Evolutionary conservation across 257 asterid species (phyloP).

Genomic region (Ilex aquifolium): DNA sequence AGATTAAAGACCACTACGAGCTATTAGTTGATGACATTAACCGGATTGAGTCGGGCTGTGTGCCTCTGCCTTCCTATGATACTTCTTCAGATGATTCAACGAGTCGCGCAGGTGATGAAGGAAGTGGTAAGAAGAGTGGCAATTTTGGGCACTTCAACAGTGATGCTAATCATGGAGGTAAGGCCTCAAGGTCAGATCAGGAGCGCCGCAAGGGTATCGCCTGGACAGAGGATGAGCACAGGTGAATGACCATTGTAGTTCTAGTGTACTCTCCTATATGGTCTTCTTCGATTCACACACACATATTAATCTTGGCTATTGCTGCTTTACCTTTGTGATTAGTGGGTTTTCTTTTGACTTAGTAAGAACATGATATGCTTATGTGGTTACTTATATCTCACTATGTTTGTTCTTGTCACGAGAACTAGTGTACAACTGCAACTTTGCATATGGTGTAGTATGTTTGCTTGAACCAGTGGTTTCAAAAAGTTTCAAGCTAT

Average conservation of each 20-base stretch:
- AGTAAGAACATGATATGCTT: too few species aligned
- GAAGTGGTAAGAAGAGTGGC: conserved; percentile 39
- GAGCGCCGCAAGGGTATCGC: conserved; percentile 94
- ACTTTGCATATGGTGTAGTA: too few species aligned
- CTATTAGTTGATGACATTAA: conserved; percentile 65
- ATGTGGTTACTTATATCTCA: too few species aligned
- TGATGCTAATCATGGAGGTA: conserved; percentile 54
- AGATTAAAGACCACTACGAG: conserved; percentile 66
- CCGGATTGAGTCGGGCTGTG: conserved; percentile 65
- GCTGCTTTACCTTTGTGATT: too few species aligned
- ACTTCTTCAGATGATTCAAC: conserved; percentile 47
- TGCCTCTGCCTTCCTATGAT: conserved; percentile 59
- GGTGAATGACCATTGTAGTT: conserved; percentile 28
- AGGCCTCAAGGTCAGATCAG: conserved; percentile 60
- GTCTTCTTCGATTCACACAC: neutral
- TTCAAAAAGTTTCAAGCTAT: too few species aligned
- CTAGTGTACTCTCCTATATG: too few species aligned
- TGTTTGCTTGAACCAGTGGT: too few species aligned
- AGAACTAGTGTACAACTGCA: too few species aligned
- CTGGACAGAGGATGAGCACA: conserved; percentile 98
- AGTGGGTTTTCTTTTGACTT: too few species aligned
- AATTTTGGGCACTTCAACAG: conserved; percentile 30
- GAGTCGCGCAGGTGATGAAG: conserved; percentile 52
- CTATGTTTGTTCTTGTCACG: too few species aligned
- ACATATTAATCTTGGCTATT: too few species aligned